A percentile compares a stretch with the other conserved stretches of the same genome.
phyloP scores from a whole-genome alignment of 441 rosid species.

The Erysimum pusillum region DNA sequence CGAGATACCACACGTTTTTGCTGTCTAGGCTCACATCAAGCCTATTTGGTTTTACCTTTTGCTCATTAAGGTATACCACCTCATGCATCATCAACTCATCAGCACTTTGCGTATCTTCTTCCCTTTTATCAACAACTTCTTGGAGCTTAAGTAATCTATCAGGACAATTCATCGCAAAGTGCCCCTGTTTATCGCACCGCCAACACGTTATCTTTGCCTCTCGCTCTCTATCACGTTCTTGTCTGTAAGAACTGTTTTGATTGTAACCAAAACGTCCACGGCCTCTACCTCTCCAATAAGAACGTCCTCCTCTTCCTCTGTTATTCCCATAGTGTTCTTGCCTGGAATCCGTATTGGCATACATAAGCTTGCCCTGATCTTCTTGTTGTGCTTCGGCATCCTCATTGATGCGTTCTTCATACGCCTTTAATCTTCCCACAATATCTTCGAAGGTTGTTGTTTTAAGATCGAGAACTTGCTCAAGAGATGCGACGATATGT shows the following conservation, averaged over 20 bases:
- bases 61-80: neutral
- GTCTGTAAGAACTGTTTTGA: no score
- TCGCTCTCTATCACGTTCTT: no score
- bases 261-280: neutral
- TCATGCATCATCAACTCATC: neutral
- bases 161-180: neutral
- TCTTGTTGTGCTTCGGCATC: no score
- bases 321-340: neutral
- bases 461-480: no score
- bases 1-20: neutral
- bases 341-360: no score
- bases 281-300: neutral
- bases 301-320: neutral
- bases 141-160: neutral
- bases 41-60: accelerated
- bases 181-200: neutral
- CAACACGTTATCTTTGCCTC: no score
- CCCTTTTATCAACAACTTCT: neutral
- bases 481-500: no score
- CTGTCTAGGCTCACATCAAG: accelerated
- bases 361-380: no score
- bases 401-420: no score
- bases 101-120: neutral
- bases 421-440: no score
- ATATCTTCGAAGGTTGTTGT: no score